A percentile compares a stretch with the other conserved stretches of the same genome.
Conservation (phyloP, 805 yeast genomes). For the Kurtzmaniella fragi region DNA sequence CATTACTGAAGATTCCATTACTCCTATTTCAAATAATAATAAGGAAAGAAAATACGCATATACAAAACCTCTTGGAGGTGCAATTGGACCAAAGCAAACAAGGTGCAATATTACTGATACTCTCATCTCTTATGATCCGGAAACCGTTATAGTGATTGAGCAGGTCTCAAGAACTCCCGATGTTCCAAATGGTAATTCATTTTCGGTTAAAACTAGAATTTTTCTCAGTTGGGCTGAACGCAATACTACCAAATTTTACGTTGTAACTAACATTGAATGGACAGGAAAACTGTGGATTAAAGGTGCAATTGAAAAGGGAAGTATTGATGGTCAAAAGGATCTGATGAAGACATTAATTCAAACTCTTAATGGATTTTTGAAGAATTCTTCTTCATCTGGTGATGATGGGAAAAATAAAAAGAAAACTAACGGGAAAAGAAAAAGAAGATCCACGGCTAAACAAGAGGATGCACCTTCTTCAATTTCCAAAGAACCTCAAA, state of each 20-base stretch:
- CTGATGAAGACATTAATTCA: slow-evolving; percentile 46
- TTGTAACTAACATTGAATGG: slow-evolving; percentile 63
- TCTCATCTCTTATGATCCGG: slow-evolving; percentile 47
- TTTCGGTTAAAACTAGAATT: slow-evolving; percentile 54
- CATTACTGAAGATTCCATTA: slow-evolving; percentile 42
- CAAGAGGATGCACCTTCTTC: slow-evolving; percentile 10
- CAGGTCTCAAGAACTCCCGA: slow-evolving; percentile 70
- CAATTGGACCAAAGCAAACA: slow-evolving; percentile 78
- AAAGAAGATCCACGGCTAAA: slow-evolving; percentile 9
- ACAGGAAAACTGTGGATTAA: slow-evolving; percentile 74
- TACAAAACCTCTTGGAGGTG: slow-evolving; percentile 57
- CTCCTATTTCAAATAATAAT: slow-evolving; percentile 17
- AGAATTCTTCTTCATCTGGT: slow-evolving; percentile 8
- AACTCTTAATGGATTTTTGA: slow-evolving; percentile 39
- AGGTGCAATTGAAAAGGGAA: slow-evolving; percentile 68
- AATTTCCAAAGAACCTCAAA: slow-evolving; percentile 6
- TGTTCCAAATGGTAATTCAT: slow-evolving; percentile 75
- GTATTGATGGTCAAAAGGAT: slow-evolving; percentile 67
- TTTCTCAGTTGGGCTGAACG: slow-evolving; percentile 59
- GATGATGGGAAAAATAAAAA: slow-evolving; percentile 8
- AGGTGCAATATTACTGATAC: slow-evolving; percentile 59
- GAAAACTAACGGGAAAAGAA: slow-evolving; percentile 6
- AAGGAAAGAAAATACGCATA: slow-evolving; percentile 50
- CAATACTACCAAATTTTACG: slow-evolving; percentile 47
- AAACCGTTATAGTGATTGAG: slow-evolving; percentile 42